Base-by-base conservation (phyloP, 768 basidiomycete species). In the Lactifluus rugatus region DNA sequence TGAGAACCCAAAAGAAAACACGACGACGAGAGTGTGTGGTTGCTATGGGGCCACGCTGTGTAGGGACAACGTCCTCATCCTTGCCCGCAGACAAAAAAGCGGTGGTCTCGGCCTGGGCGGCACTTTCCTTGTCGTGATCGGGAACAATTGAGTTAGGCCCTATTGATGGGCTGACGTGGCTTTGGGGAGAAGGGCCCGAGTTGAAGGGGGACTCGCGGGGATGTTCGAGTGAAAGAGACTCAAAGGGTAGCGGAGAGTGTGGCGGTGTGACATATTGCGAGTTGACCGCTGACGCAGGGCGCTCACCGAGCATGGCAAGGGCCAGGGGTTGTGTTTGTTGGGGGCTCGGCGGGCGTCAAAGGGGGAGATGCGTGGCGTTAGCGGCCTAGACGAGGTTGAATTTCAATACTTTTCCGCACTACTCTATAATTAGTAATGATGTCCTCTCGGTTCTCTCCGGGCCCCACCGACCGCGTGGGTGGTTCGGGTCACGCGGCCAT, bases 251-350 rank as follows among this genome's bases (percentile, higher is more conserved):
- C 1, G 63, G 54, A 13, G 56, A 56, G 21, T 57, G 53, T 0
- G 54, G 31, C 1, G 63, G 50, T 21, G 56, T 64, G 21, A 44
- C 32, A 26, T 55, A 64, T 25, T 52, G 54, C 5, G 54, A 34
- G 25, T 45, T 21, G 42, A 49, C 57, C 34, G 34, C 52, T 21
- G 63, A 64, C 14, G 47, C 2, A 0, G 63, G 63, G 31, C 61
- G 60, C 36, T 52, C 60, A 26, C 50, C 48, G 14, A 54, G 55
- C 61, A 64, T 64, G 46, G 37, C 23, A 10, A 11, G 19, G 46
- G 46, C 58, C 37, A 3, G 23, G 17, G 39, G 36, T 25, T 23
- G 16, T 26, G 26, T 16, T 16, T 16, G 3, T 25, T 10, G 34
- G 11, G 9, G 28, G n/a, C n/a, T 9, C 6, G 42, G n/a, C 32